Percentiles rank a stretch among this genome's conserved stretches.
Conservation (phyloP, 176 grass and related monocot species). For the Coix lacrymajobi region DNA sequence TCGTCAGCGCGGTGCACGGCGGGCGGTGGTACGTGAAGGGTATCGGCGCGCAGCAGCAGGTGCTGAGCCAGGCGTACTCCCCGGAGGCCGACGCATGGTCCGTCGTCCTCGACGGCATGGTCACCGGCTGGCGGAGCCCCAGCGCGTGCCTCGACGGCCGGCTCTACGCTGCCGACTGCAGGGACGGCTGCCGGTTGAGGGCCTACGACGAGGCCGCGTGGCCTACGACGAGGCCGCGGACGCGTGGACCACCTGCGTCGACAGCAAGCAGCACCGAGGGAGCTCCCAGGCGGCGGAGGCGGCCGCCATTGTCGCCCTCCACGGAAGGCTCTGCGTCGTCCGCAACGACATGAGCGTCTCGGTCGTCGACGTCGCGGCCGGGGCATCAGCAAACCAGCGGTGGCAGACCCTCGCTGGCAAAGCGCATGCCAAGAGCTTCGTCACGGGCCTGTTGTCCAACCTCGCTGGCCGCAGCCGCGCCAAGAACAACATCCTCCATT, state of each 20-base stretch:
- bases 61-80: constrained; percentile 56
- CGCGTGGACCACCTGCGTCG: constrained; percentile 40
- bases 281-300: constrained; percentile 65
- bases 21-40: constrained; percentile 87
- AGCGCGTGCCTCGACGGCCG: constrained; percentile 46
- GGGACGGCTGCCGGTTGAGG: constrained; percentile 66
- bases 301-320: constrained; percentile 47
- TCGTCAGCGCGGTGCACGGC: constrained; percentile 47
- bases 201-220: constrained; percentile 38
- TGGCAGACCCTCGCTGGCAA: constrained; percentile 58
- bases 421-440: constrained; percentile 50
- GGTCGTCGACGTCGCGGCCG: constrained; percentile 36
- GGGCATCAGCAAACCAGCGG: constrained; percentile 1
- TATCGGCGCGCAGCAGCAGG: constrained; percentile 43
- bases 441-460: constrained; percentile 45
- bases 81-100: constrained; percentile 45
- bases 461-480: constrained; percentile 42
- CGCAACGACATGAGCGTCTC: constrained; percentile 81
- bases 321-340: constrained; percentile 58
- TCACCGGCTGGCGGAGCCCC: constrained; percentile 70
- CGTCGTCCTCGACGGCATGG: constrained; percentile 52
- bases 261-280: constrained; percentile 55
- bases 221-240: constrained; percentile 39
- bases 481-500: constrained; percentile 62
- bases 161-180: constrained; percentile 70